A percentile compares a stretch with the other conserved stretches of the same genome.
Conservation (phyloP, 306 rosid genomes). For the Glycyrrhiza uralensis region DNA sequence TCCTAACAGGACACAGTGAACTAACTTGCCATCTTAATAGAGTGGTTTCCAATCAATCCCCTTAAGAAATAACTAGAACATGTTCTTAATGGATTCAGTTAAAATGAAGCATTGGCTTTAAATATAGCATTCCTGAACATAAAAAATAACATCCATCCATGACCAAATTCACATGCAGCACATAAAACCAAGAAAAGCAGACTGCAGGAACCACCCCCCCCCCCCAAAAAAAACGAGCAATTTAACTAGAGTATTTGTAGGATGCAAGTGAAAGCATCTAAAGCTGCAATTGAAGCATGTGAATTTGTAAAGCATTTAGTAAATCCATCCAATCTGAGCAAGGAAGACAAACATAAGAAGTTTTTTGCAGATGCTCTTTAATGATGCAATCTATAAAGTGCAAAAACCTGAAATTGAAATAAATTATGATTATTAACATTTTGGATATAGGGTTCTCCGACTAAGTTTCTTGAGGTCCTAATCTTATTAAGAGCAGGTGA, state of each 20-base stretch:
- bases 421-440: neutral
- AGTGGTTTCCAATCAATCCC: neutral
- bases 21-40: neutral
- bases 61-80: neutral
- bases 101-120: neutral
- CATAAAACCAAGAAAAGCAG: neutral
- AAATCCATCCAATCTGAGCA: neutral
- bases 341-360: neutral
- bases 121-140: neutral
- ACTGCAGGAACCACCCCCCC: neutral
- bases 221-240: neutral
- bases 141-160: neutral
- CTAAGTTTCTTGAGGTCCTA: neutral
- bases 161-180: neutral
- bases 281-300: neutral
- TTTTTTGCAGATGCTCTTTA: neutral
- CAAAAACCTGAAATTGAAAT: neutral
- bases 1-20: neutral
- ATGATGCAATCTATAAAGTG: slow-evolving; percentile 19
- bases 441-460: neutral
- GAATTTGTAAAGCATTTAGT: neutral
- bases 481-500: neutral
- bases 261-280: neutral
- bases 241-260: neutral
- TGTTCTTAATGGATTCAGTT: neutral